These are phyloP conservation scores for Quercus phellos DNA, from an alignment of 331 rosid species.

Conservation along the genomic window DNA sequence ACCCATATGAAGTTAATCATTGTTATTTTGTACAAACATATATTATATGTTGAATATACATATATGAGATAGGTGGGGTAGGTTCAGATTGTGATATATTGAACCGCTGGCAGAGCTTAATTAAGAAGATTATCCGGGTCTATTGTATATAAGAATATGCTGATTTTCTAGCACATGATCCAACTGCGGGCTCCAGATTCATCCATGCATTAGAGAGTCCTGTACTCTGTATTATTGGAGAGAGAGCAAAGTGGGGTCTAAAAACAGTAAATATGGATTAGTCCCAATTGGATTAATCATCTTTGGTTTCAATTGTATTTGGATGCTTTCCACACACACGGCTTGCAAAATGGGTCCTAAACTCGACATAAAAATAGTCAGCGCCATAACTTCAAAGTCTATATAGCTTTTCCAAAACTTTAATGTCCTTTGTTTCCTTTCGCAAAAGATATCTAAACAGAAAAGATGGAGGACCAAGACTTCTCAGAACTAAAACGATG, in stretches of 20 bases:
- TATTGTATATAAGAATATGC: constrained; percentile 31
- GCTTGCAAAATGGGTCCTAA: background rate
- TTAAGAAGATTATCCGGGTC: constrained; percentile 38
- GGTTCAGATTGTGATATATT: constrained; percentile 32
- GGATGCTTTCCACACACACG: background rate
- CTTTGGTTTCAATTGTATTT: constrained; percentile 1
- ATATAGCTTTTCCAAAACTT: background rate
- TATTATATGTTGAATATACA: background rate
- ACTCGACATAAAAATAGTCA: constrained; percentile 1
- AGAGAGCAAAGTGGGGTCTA: constrained; percentile 29
- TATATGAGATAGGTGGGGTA: constrained; percentile 23
- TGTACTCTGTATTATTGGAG: constrained; percentile 51
- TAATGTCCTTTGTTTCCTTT: background rate
- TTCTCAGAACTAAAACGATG: background rate
- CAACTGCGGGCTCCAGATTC: constrained; percentile 40
- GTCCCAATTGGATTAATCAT: constrained; percentile 20
- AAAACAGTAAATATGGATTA: background rate
- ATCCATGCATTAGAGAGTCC: constrained; percentile 41
- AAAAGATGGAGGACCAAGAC: background rate
- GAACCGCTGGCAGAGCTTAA: constrained; percentile 43
- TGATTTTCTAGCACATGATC: constrained; percentile 47
- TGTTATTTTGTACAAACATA: background rate
- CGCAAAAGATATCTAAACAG: background rate
- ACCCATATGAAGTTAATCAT: constrained; percentile 10
- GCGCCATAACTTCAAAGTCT: background rate